Base-by-base conservation (phyloP, 257 asterid species). In the Solanum chiquidenum region DNA sequence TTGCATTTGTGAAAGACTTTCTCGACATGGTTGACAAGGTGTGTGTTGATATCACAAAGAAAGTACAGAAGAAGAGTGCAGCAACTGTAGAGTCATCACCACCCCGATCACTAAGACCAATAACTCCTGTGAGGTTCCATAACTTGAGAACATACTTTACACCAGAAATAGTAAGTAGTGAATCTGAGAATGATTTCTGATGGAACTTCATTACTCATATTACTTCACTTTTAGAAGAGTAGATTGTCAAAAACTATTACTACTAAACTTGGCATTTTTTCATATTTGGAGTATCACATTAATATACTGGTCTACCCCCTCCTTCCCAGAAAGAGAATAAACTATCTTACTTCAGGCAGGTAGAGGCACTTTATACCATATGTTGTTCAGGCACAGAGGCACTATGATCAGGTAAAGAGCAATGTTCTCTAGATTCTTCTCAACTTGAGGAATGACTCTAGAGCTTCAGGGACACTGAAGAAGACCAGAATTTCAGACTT, bases 171-270 rank as follows among this genome's bases (percentile, higher is more conserved):
- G 86, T 88, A 74, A 92, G 95, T 3, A 93, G 94, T 88, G 98
- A 96, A 44, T 92, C 98, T 11, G 98, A 94, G 29, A 94, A 92
- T 87, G 98, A 92, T 87, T 95, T 95, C 86, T 93, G 88, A 90
- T 71, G 86, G 14, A 69, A 83, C 44, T 82, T 49, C 86, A 82
- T 82, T 11, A 49, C 44, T 82, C 85, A 29, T 82, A 20, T 27
- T 29, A 29, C 18, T 46, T 82, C 85, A 40, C 8, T 77, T 44
- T 14, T 16, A 46, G 40, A 27, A 27, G 40, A 79, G 84, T 42
- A 80, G 37, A 9, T 46, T 46, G 69, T 49, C 44, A 18, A 46
- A 46, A 46, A 8, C 12, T 58, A 58, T 58, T 27, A 18, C 16
- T 18, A 5, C 16, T 46, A 9, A 49, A 13, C 16, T 46, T 49